A percentile compares a stretch with the other conserved stretches of the same genome.
These are phyloP conservation scores for Gracilariopsis chorda DNA, from an alignment of 23 red algal genomes.

Conservation along the genomic window DNA sequence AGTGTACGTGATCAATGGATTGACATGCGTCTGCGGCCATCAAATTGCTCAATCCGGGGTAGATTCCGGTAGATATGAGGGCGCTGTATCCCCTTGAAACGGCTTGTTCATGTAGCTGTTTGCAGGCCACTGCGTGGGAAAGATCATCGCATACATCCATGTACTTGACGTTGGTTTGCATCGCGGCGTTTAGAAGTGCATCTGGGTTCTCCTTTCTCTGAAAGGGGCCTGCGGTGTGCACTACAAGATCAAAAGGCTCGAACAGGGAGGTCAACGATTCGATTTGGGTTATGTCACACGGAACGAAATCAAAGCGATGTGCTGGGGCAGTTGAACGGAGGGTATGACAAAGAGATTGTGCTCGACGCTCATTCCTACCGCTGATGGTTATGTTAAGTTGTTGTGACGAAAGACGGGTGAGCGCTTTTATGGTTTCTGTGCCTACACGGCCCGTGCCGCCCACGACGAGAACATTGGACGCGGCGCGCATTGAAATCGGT, in stretches of 20 bases:
- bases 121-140: constrained; percentile 3
- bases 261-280: constrained; percentile 5
- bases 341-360: neutral
- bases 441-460: constrained; percentile 90
- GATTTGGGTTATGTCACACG: constrained; percentile 31
- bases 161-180: constrained; percentile 57
- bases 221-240: constrained; percentile 91
- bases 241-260: constrained; percentile 22
- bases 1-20: neutral
- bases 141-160: constrained; percentile 88
- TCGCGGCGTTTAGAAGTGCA: constrained; percentile 53
- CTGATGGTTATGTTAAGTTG: constrained; percentile 33
- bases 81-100: neutral
- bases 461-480: constrained; percentile 54
- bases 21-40: constrained; percentile 55
- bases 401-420: neutral
- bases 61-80: constrained; percentile 77
- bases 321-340: neutral
- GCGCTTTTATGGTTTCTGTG: constrained; percentile 21
- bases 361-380: constrained; percentile 20
- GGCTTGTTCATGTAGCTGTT: constrained; percentile 6
- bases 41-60: constrained; percentile 82
- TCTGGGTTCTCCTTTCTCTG: constrained; percentile 33
- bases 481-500: neutral
- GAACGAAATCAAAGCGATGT: neutral